Base-by-base conservation (phyloP, 768 basidiomycete genomes). In the Strobilomyces dryophilus region DNA sequence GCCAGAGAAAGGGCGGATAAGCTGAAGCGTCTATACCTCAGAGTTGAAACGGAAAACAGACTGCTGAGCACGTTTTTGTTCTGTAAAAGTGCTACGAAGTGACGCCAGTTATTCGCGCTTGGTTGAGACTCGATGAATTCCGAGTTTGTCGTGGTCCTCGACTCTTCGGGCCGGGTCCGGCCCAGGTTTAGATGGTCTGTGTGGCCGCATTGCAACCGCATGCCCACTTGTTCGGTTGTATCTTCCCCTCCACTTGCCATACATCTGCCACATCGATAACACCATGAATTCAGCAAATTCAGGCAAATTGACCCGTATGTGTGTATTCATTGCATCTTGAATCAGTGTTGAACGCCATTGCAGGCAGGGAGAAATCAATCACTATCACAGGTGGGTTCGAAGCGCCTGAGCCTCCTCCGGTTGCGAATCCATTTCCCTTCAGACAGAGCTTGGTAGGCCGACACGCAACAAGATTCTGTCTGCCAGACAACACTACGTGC, bases 11-110 rank as follows among this genome's bases (percentile, higher is more conserved):
- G 36, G 5, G 26, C 7, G 43, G 12, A 37, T 14, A n/a, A 5
- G 6, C 15, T 27, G 26, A 20, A 37, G 26, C n/a, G n/a, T 27
- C 4, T 40, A n/a, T 26, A 69, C 67, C 52, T 59, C 55, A 27
- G 51, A 29, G 46, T 41, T 45, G 11, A 46, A 26, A 45, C 43
- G 41, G 6, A 24, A 24, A 24, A 24, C 24, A 24, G 24, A 24
- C 24, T 48, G 7, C 11, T 56, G 51, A 15, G 17, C 47, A 52
- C 50, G 56, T 52, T 40, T 66, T 27, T 51, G 29, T 31, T 52
- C 36, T 6, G 36, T 34, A 27, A 50, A 24, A n/a, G n/a, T n/a
- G n/a, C n/a, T n/a, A n/a, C n/a, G n/a, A n/a, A n/a, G n/a, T n/a
- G n/a, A n/a, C n/a, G n/a, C n/a, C n/a, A n/a, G n/a, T n/a, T n/a